These are phyloP conservation scores for Epichloe hybrida DNA, from an alignment of 2,329 filamentous ascomycete genomes.

Conservation along the genomic window DNA sequence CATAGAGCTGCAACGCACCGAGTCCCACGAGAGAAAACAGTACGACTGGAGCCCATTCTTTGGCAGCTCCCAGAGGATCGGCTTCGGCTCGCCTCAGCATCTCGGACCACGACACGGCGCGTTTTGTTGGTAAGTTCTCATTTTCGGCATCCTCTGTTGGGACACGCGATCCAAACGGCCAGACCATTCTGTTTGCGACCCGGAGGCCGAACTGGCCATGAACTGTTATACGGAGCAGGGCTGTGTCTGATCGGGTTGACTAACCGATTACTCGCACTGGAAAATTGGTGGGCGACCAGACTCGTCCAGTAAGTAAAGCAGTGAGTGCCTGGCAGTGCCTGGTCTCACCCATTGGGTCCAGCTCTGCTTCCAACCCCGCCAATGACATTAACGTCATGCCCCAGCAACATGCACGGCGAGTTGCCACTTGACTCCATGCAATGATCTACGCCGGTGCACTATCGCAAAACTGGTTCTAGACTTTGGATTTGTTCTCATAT, in stretches of 20 bases:
- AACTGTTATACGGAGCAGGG: neutral
- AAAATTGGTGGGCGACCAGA: no score
- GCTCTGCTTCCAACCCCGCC: no score
- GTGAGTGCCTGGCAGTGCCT: no score
- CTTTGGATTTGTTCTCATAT: neutral
- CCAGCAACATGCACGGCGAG: no score
- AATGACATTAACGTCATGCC: no score
- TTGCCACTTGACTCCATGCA: no score
- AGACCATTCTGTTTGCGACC: slow-evolving; percentile 25
- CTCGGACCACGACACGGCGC: slow-evolving; percentile 25
- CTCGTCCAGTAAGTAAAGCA: no score
- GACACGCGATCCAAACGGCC: slow-evolving; percentile 24
- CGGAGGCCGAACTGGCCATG: slow-evolving; percentile 11
- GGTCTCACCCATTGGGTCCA: no score
- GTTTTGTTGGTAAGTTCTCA: slow-evolving; percentile 11
- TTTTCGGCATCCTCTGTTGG: slow-evolving; percentile 12
- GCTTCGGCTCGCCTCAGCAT: slow-evolving; percentile 17
- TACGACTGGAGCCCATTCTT: slow-evolving; percentile 26
- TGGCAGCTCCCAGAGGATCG: slow-evolving; percentile 21
- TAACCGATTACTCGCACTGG: no score
- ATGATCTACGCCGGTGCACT: no score
- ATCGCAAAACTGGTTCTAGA: neutral
- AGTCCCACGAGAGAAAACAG: slow-evolving; percentile 24
- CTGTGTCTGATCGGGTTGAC: neutral
- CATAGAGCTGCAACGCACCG: slow-evolving; percentile 42